Evolutionary conservation across 2,329 filamentous ascomycete genomes (phyloP).

Genomic region (Helminthosporium solani): DNA sequence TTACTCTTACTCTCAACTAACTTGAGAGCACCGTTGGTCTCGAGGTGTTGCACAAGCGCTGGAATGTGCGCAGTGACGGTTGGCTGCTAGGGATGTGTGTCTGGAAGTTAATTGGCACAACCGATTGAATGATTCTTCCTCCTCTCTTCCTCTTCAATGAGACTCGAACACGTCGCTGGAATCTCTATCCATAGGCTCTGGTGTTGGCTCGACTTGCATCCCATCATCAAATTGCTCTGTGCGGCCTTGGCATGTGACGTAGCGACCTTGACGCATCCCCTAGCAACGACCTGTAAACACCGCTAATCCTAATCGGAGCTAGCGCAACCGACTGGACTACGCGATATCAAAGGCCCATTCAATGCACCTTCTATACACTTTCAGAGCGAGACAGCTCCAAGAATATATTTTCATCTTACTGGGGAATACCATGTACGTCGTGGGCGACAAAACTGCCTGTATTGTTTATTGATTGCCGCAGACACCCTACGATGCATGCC

Average conservation of each 20-base stretch:
- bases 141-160: slow-evolving; percentile 8
- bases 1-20: no score
- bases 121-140: neutral
- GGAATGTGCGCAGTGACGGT: slow-evolving; percentile 20
- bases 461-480: neutral
- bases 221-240: slow-evolving; percentile 19
- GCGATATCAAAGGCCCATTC: slow-evolving; percentile 13
- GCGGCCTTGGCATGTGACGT: slow-evolving; percentile 33
- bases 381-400: slow-evolving; percentile 26
- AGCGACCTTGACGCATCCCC: slow-evolving; percentile 9
- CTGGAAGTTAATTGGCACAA: neutral
- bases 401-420: slow-evolving; percentile 25
- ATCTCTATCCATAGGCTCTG: slow-evolving; percentile 1
- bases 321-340: slow-evolving; percentile 10
- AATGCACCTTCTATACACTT: slow-evolving; percentile 36
- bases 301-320: slow-evolving; percentile 27
- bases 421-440: slow-evolving; percentile 21
- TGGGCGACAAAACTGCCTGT: neutral
- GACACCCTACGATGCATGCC: slow-evolving; percentile 29
- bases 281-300: slow-evolving; percentile 27
- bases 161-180: slow-evolving; percentile 14
- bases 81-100: slow-evolving; percentile 9
- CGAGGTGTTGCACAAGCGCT: neutral
- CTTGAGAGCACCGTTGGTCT: no score
- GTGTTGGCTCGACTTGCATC: slow-evolving; percentile 16